Conservation (phyloP, 441 rosid genomes). For the Daphne laureola region DNA sequence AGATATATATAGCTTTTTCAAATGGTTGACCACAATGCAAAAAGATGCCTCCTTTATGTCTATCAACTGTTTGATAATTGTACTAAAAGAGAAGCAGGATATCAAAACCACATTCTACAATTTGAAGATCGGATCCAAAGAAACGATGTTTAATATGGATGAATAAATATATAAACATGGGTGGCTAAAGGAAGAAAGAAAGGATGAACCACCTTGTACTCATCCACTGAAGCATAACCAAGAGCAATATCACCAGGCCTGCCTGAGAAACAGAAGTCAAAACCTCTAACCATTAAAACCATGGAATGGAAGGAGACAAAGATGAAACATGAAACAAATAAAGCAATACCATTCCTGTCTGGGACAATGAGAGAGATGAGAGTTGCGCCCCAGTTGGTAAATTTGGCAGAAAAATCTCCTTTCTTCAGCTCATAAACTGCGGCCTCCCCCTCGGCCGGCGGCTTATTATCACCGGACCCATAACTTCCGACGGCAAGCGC, state of each 20-base stretch:
- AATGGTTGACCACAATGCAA: too few relatives aligned
- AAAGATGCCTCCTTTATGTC: too few relatives aligned
- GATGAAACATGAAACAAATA: background rate
- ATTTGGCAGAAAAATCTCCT: conserved; percentile 53
- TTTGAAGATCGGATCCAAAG: too few relatives aligned
- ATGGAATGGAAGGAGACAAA: background rate
- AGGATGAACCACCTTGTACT: conserved; percentile 35
- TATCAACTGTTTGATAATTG: too few relatives aligned
- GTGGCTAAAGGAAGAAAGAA: background rate
- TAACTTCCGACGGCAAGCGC: conserved; percentile 17
- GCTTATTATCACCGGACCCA: conserved; percentile 15
- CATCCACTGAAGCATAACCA: conserved; percentile 54
- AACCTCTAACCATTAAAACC: too few relatives aligned
- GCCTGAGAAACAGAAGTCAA: conserved; percentile 31
- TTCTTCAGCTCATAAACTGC: conserved; percentile 59
- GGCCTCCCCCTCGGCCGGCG: conserved; percentile 11
- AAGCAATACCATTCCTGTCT: conserved; percentile 59
- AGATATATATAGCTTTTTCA: background rate
- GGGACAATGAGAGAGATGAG: conserved; percentile 57
- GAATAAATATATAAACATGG: background rate
- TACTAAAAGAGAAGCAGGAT: too few relatives aligned
- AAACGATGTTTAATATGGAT: too few relatives aligned
- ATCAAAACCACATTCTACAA: too few relatives aligned
- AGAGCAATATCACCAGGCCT: conserved; percentile 63
- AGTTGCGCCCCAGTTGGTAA: conserved; percentile 88